Base-by-base conservation (phyloP, 345 rosid genomes). In the Stellera chamaejasme region DNA sequence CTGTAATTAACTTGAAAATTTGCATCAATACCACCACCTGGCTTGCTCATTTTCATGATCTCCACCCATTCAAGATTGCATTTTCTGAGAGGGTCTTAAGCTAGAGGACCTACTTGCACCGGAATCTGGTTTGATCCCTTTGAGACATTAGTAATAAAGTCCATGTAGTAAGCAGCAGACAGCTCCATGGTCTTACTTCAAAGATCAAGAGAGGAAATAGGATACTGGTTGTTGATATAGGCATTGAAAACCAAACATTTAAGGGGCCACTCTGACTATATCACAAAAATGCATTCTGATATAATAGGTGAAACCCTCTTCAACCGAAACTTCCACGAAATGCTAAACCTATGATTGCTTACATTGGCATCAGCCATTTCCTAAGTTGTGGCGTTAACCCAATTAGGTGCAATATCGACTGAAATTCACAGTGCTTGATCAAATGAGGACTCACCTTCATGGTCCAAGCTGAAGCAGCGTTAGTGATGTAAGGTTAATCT, bases 231-330 rank as follows among this genome's bases (percentile, higher is more conserved):
- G 65, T 66, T 60, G 50, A 66, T 66, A 48, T 60, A 66, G 36
- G 49, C 70, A 60, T 66, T 49, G 52, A 60, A 59, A 27, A 54
- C 28, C 13, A 66, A 50, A 47, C 41, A 59, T 59, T 66, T 54
- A 48, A 60, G 65, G 32, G 43, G n/a, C 55, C 3, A n/a, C 6
- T 16, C 61, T 66, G 8, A 66, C 60, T 14, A 66, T 55, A 56
- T 66, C 70, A 60, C 70, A 69, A 36, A 69, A 58, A 60, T 64
- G 73, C 65, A 69, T 11, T 60, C 65, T 49, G 12, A 69, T 52
- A 27, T 59, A 19, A 55, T 64, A 64, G 48, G 46, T 36, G 43
- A 64, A 69, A 15, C 65, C 66, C 12, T 27, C 65, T 0, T 64
- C 73, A 13, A 58, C 68, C 25, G 47, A 15, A 69, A 69, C 3